These are phyloP conservation scores for Ligustrum vulgare DNA, from an alignment of 257 asterid genomes.

Conservation along the genomic window DNA sequence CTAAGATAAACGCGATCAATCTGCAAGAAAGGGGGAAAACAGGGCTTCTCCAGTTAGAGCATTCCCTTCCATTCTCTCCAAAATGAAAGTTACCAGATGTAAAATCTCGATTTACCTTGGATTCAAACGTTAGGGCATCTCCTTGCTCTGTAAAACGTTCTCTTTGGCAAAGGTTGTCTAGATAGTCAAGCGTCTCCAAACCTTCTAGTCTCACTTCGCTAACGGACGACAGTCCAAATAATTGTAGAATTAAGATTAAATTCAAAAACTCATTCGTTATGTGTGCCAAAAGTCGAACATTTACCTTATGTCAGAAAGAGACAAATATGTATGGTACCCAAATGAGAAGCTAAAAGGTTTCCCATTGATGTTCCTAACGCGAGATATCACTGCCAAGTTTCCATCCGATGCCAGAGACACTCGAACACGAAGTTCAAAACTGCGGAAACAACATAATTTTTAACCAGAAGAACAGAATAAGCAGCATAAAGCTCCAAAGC, in stretches of 20 bases:
- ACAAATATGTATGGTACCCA: constrained; percentile 77
- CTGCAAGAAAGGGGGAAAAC: constrained; percentile 35
- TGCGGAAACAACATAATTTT: constrained; percentile 30
- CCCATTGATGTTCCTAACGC: constrained; percentile 77
- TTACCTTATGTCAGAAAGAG: constrained; percentile 93
- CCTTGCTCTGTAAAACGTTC: constrained; percentile 95
- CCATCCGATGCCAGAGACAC: constrained; percentile 77
- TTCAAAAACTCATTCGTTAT: background rate
- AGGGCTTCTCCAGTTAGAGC: background rate
- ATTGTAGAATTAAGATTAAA: background rate
- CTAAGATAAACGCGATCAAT: constrained; percentile 83
- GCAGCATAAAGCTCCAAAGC: constrained; percentile 7
- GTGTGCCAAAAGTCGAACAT: background rate
- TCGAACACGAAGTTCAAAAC: constrained; percentile 85
- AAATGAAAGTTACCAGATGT: background rate
- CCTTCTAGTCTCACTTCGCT: constrained; percentile 98
- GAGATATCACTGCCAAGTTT: constrained; percentile 75
- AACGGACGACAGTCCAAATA: constrained; percentile 15
- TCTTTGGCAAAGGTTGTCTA: constrained; percentile 73
- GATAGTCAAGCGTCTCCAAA: constrained; percentile 86
- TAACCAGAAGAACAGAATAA: background rate
- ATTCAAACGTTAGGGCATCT: constrained; percentile 92
- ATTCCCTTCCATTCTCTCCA: background rate
- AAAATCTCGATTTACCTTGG: constrained; percentile 53
- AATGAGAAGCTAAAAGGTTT: constrained; percentile 91